These are phyloP conservation scores for Sugiyamaella japonica DNA, from an alignment of 1,139 yeast species.

Conservation along the genomic window DNA sequence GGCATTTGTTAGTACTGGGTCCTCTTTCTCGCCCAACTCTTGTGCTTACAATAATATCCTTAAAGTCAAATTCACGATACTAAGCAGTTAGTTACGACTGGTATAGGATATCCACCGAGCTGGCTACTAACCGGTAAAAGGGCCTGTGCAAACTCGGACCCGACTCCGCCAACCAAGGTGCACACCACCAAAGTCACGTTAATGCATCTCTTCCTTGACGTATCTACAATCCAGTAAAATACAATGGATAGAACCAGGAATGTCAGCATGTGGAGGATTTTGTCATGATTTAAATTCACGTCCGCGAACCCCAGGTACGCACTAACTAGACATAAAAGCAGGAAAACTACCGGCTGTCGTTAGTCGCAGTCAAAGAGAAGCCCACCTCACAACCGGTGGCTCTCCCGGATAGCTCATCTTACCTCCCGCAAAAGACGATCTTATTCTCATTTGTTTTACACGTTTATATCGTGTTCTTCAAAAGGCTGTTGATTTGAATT, in stretches of 20 bases:
- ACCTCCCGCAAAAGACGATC: conserved; percentile 24
- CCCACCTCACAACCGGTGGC: no score
- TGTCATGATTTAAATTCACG: conserved; percentile 52
- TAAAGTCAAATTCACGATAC: conserved; percentile 40
- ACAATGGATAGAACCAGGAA: conserved; percentile 53
- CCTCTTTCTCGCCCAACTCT: not conserved
- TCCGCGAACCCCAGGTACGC: conserved; percentile 54
- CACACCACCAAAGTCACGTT: conserved; percentile 49
- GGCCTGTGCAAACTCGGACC: conserved; percentile 54
- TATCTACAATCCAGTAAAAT: conserved; percentile 57
- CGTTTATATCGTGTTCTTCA: no score
- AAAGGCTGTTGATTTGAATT: not conserved
- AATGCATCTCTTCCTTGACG: conserved; percentile 44
- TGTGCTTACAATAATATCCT: conserved; percentile 36
- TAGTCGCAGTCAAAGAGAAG: not conserved
- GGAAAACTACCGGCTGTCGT: conserved; percentile 33
- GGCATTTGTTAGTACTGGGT: no score
- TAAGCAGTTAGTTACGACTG: not conserved
- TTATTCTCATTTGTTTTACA: conserved; percentile 20
- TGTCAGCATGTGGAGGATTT: conserved; percentile 51
- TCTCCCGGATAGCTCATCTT: not conserved
- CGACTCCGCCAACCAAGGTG: conserved; percentile 49
- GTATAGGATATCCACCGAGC: not conserved
- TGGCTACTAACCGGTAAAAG: conserved; percentile 33
- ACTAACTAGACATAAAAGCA: conserved; percentile 32